Evolutionary conservation across 2,329 filamentous ascomycete genomes (phyloP), one percentile per base, ranked within the genome.

Genomic region (Calonectria ilicicola): DNA sequence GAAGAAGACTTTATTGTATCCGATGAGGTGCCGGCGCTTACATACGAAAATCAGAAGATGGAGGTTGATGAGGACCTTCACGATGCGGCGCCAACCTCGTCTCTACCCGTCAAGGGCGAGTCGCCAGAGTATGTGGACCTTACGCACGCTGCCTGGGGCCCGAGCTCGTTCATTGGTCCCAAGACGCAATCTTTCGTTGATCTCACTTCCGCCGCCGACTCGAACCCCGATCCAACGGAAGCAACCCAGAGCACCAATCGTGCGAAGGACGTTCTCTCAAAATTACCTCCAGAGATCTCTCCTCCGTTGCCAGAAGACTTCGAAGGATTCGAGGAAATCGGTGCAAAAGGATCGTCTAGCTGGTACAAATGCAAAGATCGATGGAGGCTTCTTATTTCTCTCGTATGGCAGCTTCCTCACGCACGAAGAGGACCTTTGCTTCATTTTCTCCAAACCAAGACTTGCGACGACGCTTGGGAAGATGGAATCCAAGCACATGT

Each of bases 1-100:
- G 87, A 88, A 27, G 85, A 85, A 10, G 82, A 85, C 53, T 92
- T 93, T 72, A 81, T 93, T 58, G 84, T 90, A 32, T 78, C 76
- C 2, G 81, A 82, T 19, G 70, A 79, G 8, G 72, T 76, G 14
- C 53, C 38, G n/a, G 35, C 51, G 21, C 53, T 32, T 7, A 12
- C 14, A 8, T 6, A 23, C 5, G 29, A 58, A 17, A 7, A 40
- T 5, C 53, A 38, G 6, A 17, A 9, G 21, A 70, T 74, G 68
- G 72, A 73, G 9, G 29, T 72, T n/a, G 62, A 65, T 15, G 64
- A 71, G 21, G 71, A 51, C 15, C 53, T 21, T 10, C 5, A 4
- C 19, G 23, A 19, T 63, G 23, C 27, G 19, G 10, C 17, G 5
- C 29, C 10, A 38, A 46, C 4, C 51, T 47, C 53, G 19, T n/a